Percentiles rank a stretch among this genome's conserved stretches.
phyloP scores from a whole-genome alignment of 805 yeast species.

The Saccharomycopsis sp. region DNA sequence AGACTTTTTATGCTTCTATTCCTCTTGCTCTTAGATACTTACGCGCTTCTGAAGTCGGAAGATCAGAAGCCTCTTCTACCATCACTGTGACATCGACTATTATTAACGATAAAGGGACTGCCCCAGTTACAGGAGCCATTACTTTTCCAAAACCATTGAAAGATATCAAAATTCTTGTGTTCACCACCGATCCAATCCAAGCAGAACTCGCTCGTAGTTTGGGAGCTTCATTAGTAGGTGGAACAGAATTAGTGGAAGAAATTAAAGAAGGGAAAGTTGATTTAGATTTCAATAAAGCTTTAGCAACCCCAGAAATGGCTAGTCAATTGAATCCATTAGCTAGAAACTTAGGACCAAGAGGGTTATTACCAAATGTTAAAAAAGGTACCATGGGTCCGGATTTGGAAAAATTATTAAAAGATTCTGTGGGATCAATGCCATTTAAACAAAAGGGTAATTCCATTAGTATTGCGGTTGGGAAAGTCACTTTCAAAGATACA shows the following conservation, averaged over 20 bases:
- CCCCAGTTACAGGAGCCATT: constrained; percentile 62
- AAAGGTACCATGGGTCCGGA: constrained; percentile 79
- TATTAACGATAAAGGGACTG: constrained; percentile 66
- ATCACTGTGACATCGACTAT: constrained; percentile 55
- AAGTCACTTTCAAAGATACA: constrained; percentile 65
- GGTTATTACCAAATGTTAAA: constrained; percentile 79
- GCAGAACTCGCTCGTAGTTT: constrained; percentile 42
- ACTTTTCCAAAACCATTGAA: constrained; percentile 64
- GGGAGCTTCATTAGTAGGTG: constrained; percentile 65
- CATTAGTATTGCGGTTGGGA: constrained; percentile 63
- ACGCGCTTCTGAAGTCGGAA: constrained; percentile 87
- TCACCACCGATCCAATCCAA: constrained; percentile 48
- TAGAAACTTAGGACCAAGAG: constrained; percentile 78
- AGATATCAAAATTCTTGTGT: constrained; percentile 53
- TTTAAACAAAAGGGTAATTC: constrained; percentile 64
- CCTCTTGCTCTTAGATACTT: constrained; percentile 66
- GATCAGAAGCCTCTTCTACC: constrained; percentile 60
- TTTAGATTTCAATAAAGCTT: constrained; percentile 55
- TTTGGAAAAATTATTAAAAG: constrained; percentile 39
- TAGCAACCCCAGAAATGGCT: constrained; percentile 77
- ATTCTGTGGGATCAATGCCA: constrained; percentile 56
- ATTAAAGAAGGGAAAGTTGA: constrained; percentile 44
- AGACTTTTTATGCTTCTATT: constrained; percentile 62
- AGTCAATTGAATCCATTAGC: constrained; percentile 56
- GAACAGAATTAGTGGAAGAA: constrained; percentile 52